Evolutionary conservation across 1,284 basidiomycete genomes (phyloP).

Genomic region (Naganishia albida): DNA sequence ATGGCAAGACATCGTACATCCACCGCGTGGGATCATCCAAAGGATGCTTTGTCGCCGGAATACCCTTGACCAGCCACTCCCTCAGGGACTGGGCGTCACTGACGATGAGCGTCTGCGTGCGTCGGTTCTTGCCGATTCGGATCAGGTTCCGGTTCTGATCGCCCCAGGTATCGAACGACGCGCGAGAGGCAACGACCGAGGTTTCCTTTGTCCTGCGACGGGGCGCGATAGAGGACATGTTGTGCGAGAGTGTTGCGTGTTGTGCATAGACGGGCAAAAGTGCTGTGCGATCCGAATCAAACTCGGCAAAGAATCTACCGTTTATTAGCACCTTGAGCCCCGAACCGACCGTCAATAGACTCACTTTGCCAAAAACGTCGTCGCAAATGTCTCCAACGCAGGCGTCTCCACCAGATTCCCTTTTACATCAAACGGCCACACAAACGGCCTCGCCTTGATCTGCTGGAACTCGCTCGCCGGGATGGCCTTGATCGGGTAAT

Average conservation of each 20-base stretch:
- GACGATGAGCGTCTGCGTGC: constrained; percentile 69
- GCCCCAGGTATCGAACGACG: constrained; percentile 2
- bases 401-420: constrained; percentile 43
- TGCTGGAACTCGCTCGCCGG: constrained; percentile 40
- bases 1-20: constrained; percentile 82
- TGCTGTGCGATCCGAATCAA: constrained; percentile 71
- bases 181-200: constrained; percentile 72
- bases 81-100: constrained; percentile 63
- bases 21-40: constrained; percentile 73
- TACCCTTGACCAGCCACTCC: constrained; percentile 56
- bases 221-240: constrained; percentile 77
- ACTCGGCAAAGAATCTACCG: constrained; percentile 79
- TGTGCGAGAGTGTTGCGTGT: constrained; percentile 83
- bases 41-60: constrained; percentile 81
- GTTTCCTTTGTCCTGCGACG: constrained; percentile 72
- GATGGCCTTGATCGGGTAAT: constrained; percentile 39
- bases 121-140: constrained; percentile 65
- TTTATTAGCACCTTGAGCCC: too few species aligned
- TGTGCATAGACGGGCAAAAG: constrained; percentile 77
- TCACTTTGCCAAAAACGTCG: constrained; percentile 53
- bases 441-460: constrained; percentile 42
- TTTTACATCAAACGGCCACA: constrained; percentile 48
- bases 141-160: constrained; percentile 75
- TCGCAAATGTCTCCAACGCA: constrained; percentile 49
- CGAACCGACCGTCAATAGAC: constrained; percentile 32